phyloP scores from a whole-genome alignment of 1,284 basidiomycete species.

The Schizophyllum commune region DNA sequence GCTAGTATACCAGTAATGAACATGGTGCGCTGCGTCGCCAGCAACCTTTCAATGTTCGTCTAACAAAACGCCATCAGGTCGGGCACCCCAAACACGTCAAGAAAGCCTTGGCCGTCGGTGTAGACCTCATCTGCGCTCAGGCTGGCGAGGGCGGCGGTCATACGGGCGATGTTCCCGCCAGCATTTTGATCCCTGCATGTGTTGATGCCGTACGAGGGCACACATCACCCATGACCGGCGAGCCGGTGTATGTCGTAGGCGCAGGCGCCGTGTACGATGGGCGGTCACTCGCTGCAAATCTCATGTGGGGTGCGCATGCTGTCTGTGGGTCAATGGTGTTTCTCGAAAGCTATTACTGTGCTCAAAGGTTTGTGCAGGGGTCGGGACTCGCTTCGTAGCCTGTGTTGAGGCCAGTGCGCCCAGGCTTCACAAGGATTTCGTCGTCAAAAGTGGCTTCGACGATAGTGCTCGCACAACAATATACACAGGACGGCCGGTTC shows the following conservation, averaged over 20 bases:
- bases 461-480: constrained; percentile 75
- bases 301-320: constrained; percentile 77
- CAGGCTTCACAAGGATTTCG: constrained; percentile 73
- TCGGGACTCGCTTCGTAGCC: constrained; percentile 85
- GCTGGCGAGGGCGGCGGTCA: constrained; percentile 83
- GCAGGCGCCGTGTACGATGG: constrained; percentile 86
- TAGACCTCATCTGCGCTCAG: constrained; percentile 85
- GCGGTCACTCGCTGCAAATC: constrained; percentile 71
- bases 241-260: constrained; percentile 74
- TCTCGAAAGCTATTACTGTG: neutral
- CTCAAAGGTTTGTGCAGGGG: constrained; percentile 27
- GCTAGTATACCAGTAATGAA: constrained; percentile 61
- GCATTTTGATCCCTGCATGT: constrained; percentile 73
- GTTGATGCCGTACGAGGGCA: constrained; percentile 71
- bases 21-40: neutral
- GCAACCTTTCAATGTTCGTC: neutral
- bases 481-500: constrained; percentile 81
- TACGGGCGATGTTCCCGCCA: constrained; percentile 69
- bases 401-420: constrained; percentile 72
- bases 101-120: constrained; percentile 73
- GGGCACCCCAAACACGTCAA: constrained; percentile 80
- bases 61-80: constrained; percentile 47
- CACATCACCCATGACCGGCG: constrained; percentile 70
- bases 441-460: constrained; percentile 56
- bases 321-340: constrained; percentile 44